Conservation (phyloP, 2,329 filamentous ascomycete genomes). For the Scedosporium boydii region DNA sequence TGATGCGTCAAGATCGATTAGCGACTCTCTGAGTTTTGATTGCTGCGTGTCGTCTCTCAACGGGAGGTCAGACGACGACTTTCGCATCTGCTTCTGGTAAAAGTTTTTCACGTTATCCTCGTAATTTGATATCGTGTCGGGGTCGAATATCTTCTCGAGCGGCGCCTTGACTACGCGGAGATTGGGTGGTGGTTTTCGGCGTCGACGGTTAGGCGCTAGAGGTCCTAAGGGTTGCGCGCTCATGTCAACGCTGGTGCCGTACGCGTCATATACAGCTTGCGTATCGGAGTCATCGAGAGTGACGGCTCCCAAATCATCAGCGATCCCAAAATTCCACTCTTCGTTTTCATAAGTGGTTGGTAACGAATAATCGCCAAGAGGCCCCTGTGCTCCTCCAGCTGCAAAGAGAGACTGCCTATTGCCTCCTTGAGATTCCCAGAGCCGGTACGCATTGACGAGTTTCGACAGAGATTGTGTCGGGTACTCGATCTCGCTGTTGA, state of each 20-base stretch:
- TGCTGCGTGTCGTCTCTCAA: slow-evolving; percentile 42
- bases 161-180: slow-evolving; percentile 37
- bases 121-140: slow-evolving; percentile 55
- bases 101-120: slow-evolving; percentile 53
- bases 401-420: slow-evolving; percentile 58
- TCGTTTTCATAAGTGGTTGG: slow-evolving; percentile 38
- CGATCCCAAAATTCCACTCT: slow-evolving; percentile 61
- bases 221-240: slow-evolving; percentile 43
- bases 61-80: slow-evolving; percentile 44
- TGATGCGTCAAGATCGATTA: slow-evolving; percentile 56
- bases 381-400: slow-evolving; percentile 41
- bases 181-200: slow-evolving; percentile 4
- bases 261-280: slow-evolving; percentile 51
- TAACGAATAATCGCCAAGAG: slow-evolving; percentile 29
- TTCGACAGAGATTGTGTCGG: slow-evolving; percentile 54
- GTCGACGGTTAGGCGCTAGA: slow-evolving; percentile 34
- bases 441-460: slow-evolving; percentile 61
- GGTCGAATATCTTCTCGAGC: slow-evolving; percentile 56
- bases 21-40: slow-evolving; percentile 42
- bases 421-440: slow-evolving; percentile 69
- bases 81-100: slow-evolving; percentile 33
- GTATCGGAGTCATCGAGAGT: slow-evolving; percentile 42
- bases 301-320: slow-evolving; percentile 51
- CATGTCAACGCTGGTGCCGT: slow-evolving; percentile 39
- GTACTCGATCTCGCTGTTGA: slow-evolving; percentile 50